Conservation (phyloP, 2,329 filamentous ascomycete genomes). For the Zasmidium cellare region DNA sequence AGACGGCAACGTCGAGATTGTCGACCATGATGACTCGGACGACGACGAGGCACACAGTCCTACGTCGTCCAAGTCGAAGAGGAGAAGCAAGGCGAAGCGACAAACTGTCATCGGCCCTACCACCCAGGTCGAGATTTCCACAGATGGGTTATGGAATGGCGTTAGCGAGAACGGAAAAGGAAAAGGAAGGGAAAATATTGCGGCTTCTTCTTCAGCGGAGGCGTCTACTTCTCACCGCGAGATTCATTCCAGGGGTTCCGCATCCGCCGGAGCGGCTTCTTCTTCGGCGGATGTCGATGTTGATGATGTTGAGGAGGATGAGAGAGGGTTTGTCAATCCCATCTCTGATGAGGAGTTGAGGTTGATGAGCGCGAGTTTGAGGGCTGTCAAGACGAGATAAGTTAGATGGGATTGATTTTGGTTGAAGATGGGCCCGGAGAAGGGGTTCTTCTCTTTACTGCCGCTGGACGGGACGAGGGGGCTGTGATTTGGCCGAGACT, state of each 20-base stretch:
- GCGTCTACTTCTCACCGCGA: slow-evolving; percentile 6
- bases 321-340: slow-evolving; percentile 18
- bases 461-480: not conserved
- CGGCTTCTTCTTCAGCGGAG: slow-evolving; percentile 7
- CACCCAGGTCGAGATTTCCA: not conserved
- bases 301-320: slow-evolving; percentile 11
- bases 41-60: slow-evolving; percentile 1
- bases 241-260: not conserved
- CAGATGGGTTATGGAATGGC: not conserved
- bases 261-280: not conserved
- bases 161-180: slow-evolving; percentile 1
- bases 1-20: slow-evolving; percentile 15
- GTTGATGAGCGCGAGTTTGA: slow-evolving; percentile 19
- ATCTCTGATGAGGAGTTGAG: slow-evolving; percentile 21
- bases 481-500: not conserved
- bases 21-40: slow-evolving; percentile 12
- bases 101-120: slow-evolving; percentile 21
- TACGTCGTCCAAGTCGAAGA: slow-evolving; percentile 4
- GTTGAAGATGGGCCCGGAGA: not conserved
- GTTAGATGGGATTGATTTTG: too few relatives aligned
- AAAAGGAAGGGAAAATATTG: slow-evolving; percentile 1
- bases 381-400: slow-evolving; percentile 6
- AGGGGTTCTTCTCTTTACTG: not conserved
- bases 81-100: slow-evolving; percentile 14
- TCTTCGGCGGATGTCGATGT: not conserved